Evolutionary conservation across 2,329 filamentous ascomycete genomes (phyloP).

Genomic region (Alternaria viburni): DNA sequence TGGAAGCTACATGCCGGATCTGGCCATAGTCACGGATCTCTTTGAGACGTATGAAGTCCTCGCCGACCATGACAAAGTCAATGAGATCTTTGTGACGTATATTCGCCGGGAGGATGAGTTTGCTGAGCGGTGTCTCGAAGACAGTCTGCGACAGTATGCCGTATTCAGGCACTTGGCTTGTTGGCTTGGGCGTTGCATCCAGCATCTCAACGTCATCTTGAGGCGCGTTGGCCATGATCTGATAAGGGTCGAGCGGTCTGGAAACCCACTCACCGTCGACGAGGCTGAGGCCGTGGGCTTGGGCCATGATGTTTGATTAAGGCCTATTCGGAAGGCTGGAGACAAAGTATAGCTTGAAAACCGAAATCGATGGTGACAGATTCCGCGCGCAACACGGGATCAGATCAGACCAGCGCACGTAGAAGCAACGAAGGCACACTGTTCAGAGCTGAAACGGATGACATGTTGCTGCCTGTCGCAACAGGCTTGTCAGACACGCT

Average conservation of each 20-base stretch:
- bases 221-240: constrained; percentile 48
- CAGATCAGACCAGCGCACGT: constrained; percentile 10
- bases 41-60: constrained; percentile 80
- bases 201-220: constrained; percentile 33
- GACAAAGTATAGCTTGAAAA: background rate
- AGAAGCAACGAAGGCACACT: constrained; percentile 9
- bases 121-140: constrained; percentile 74
- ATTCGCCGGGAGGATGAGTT: constrained; percentile 79
- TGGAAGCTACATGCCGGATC: constrained; percentile 76
- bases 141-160: constrained; percentile 82
- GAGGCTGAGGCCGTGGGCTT: constrained; percentile 35
- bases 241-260: constrained; percentile 48
- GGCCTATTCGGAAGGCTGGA: constrained; percentile 1
- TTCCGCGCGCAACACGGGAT: constrained; percentile 8
- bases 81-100: constrained; percentile 73
- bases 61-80: constrained; percentile 86
- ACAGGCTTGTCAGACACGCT: constrained; percentile 17
- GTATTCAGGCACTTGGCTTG: constrained; percentile 58
- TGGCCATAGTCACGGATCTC: constrained; percentile 73
- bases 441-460: constrained; percentile 3
- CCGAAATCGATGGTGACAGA: constrained; percentile 4
- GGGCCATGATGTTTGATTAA: constrained; percentile 28
- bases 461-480: constrained; percentile 27
- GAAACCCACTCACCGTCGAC: constrained; percentile 45
- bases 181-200: constrained; percentile 35